Percentiles rank a stretch among this genome's conserved stretches.
Evolutionary conservation across 768 basidiomycete genomes (phyloP).

Genomic region (Mycena galericulata): DNA sequence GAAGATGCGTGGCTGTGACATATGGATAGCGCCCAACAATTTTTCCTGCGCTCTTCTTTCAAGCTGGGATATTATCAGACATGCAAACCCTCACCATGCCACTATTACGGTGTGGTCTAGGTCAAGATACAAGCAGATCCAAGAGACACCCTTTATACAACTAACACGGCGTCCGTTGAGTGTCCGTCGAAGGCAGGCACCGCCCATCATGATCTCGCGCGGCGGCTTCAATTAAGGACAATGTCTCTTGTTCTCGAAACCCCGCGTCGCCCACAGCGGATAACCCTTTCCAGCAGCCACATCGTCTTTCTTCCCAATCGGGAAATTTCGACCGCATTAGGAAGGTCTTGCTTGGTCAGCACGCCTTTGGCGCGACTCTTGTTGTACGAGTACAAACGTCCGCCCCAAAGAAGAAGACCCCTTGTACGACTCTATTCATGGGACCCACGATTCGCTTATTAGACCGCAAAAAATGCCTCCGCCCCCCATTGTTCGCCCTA

Average conservation of each 20-base stretch:
- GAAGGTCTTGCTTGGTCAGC: background rate
- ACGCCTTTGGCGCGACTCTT: background rate
- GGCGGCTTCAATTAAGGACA: background rate
- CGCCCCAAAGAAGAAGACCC: background rate
- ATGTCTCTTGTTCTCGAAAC: background rate
- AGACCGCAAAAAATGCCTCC: too few relatives aligned
- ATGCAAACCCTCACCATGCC: too few relatives aligned
- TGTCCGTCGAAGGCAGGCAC: background rate
- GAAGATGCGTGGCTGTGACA: too few relatives aligned
- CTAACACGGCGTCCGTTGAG: too few relatives aligned
- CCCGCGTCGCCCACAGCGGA: background rate
- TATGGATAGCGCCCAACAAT: too few relatives aligned
- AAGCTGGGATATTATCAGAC: too few relatives aligned
- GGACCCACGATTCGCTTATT: too few relatives aligned
- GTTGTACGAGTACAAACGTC: background rate
- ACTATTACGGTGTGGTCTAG: too few relatives aligned
- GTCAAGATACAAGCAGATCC: too few relatives aligned
- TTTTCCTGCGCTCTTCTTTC: too few relatives aligned
- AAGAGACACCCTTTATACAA: too few relatives aligned
- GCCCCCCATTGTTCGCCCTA: background rate
- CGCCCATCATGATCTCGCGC: background rate
- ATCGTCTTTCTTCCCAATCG: conserved; percentile 6
- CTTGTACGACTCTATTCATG: background rate
- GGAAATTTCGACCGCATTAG: conserved; percentile 16
- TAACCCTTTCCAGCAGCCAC: too few relatives aligned